Conservation (phyloP, 495 filamentous ascomycete species). For the Jackrogersella multiformis region DNA sequence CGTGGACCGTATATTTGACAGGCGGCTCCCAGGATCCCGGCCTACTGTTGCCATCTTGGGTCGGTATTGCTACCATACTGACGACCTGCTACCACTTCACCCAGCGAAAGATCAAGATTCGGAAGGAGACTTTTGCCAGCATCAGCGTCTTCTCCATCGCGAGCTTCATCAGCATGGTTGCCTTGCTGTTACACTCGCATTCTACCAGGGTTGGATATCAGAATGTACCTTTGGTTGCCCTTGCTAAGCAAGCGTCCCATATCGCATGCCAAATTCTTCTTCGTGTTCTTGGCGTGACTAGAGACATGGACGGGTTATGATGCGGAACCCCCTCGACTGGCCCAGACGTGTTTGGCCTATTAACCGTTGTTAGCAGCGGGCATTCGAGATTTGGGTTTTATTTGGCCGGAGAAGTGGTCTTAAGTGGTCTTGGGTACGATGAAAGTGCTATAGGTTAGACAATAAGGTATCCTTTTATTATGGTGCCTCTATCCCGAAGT, state of each 20-base stretch:
- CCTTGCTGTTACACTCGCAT: conserved; percentile 74
- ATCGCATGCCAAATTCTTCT: conserved; percentile 37
- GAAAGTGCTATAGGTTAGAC: not conserved
- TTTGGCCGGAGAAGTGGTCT: not conserved
- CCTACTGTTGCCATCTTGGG: conserved; percentile 84
- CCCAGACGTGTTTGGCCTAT: not conserved
- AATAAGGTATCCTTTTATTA: not conserved
- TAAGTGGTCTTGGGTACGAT: not conserved
- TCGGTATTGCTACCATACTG: conserved; percentile 81
- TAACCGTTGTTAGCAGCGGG: not conserved
- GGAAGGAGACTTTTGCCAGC: conserved; percentile 81
- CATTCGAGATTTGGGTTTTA: not conserved
- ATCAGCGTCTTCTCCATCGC: conserved; percentile 78
- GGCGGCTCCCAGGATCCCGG: conserved; percentile 79
- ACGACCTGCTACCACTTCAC: conserved; percentile 84
- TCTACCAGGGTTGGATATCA: conserved; percentile 50
- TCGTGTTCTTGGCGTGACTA: conserved; percentile 42
- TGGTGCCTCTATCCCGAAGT: not conserved
- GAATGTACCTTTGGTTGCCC: conserved; percentile 41
- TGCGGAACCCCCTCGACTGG: not conserved
- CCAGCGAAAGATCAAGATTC: conserved; percentile 81
- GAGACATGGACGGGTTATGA: conserved; percentile 29
- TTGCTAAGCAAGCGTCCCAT: conserved; percentile 32
- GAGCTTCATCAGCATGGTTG: conserved; percentile 78
- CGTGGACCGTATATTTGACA: conserved; percentile 78